Evolutionary conservation across 305 asterid species (phyloP).

Genomic region (Nicotiana rustica): DNA sequence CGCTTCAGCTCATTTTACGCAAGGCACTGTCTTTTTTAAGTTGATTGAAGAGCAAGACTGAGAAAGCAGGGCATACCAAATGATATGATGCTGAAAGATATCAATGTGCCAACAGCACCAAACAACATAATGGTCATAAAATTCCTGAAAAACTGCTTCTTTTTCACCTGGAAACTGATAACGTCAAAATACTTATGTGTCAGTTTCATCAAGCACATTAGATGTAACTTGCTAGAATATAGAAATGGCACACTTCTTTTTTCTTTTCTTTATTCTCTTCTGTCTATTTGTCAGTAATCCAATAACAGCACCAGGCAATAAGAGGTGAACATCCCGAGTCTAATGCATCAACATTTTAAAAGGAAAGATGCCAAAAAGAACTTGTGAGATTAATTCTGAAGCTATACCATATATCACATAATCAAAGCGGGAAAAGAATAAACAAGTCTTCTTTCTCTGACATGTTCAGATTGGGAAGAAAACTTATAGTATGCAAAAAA

Average conservation of each 20-base stretch:
- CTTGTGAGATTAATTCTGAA: too few relatives aligned
- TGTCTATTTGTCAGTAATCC: not conserved
- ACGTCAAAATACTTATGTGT: not conserved
- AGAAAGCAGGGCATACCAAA: conserved; percentile 36
- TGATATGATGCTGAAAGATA: conserved; percentile 44
- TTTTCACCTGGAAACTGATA: conserved; percentile 44
- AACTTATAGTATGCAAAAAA: not conserved
- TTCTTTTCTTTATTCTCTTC: not conserved
- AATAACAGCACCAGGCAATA: not conserved
- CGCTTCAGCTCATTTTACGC: not conserved
- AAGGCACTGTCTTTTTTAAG: not conserved
- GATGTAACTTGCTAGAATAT: not conserved
- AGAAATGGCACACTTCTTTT: not conserved
- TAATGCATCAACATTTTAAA: not conserved
- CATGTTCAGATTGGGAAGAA: not conserved
- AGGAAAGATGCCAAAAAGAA: not conserved
- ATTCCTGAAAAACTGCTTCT: conserved; percentile 45
- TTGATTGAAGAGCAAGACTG: not conserved
- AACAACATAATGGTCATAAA: conserved; percentile 41
- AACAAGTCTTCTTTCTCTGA: not conserved
- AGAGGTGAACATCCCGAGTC: not conserved
- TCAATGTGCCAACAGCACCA: conserved; percentile 45
- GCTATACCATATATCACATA: too few relatives aligned
- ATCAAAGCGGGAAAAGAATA: too few relatives aligned
- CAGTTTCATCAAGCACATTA: conserved; percentile 1